Evolutionary conservation across 2,329 filamentous ascomycete genomes (phyloP).

Genomic region (Alternaria gansuensis): DNA sequence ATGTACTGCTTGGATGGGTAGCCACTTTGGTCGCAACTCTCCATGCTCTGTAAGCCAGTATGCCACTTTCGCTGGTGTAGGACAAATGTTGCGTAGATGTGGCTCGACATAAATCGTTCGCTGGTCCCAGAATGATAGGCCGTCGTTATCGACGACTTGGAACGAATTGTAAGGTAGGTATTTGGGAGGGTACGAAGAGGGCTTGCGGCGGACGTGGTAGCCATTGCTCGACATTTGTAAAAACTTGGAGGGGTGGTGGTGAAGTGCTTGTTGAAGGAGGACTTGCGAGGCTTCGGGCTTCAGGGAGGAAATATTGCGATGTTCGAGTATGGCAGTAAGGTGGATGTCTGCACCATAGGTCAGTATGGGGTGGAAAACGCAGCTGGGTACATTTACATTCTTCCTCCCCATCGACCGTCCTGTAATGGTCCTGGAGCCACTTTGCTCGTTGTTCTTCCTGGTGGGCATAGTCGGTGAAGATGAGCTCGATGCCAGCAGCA

Average conservation of each 20-base stretch:
- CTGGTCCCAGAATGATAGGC: constrained; percentile 48
- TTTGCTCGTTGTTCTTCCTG: constrained; percentile 36
- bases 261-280: constrained; percentile 42
- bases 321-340: constrained; percentile 44
- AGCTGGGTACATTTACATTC: constrained; percentile 30
- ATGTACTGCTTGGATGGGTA: constrained; percentile 48
- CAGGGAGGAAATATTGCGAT: constrained; percentile 41
- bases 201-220: constrained; percentile 44
- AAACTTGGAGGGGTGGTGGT: constrained; percentile 24
- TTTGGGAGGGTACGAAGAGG: constrained; percentile 41
- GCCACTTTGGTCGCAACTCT: constrained; percentile 42
- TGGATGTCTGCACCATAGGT: constrained; percentile 40
- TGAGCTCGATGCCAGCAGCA: constrained; percentile 44
- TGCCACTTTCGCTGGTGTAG: constrained; percentile 43
- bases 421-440: constrained; percentile 42
- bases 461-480: constrained; percentile 51
- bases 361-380: not conserved
- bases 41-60: constrained; percentile 46
- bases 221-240: constrained; percentile 40
- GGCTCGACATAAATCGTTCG: constrained; percentile 52
- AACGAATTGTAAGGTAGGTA: constrained; percentile 43
- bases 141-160: constrained; percentile 38
- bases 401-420: constrained; percentile 35
- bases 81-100: constrained; percentile 44
- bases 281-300: constrained; percentile 45